These are phyloP conservation scores for Pythium pyrilobum DNA, from an alignment of 352 stramenopile genomes.

Conservation along the genomic window DNA sequence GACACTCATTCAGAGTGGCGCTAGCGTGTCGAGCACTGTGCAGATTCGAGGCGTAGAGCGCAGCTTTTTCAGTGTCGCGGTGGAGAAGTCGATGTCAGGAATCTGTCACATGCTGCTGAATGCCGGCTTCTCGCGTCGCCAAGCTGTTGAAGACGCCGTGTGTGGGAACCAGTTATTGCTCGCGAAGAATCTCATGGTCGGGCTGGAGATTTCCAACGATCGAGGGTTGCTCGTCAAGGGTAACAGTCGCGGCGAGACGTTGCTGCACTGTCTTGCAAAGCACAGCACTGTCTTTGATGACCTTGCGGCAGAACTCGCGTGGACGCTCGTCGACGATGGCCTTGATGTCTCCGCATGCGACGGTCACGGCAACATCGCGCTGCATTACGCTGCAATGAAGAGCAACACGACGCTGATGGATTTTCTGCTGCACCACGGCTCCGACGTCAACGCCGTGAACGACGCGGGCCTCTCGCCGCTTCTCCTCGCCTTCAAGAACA, in stretches of 20 bases:
- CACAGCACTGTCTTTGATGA: slow-evolving; percentile 41
- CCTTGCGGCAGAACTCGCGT: slow-evolving; percentile 44
- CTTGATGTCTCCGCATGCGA: slow-evolving; percentile 24
- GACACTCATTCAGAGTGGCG: slow-evolving; percentile 55
- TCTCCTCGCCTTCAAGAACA: slow-evolving; percentile 34
- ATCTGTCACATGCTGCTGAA: slow-evolving; percentile 75
- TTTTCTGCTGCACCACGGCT: slow-evolving; percentile 51
- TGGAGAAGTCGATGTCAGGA: slow-evolving; percentile 52
- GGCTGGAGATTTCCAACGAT: slow-evolving; percentile 41
- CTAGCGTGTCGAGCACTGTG: slow-evolving; percentile 5
- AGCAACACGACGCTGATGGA: slow-evolving; percentile 54
- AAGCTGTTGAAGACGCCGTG: slow-evolving; percentile 63
- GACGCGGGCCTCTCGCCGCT: slow-evolving; percentile 35
- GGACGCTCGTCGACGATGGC: slow-evolving; percentile 52
- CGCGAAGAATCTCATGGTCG: slow-evolving; percentile 53
- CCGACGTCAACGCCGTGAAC: slow-evolving; percentile 36
- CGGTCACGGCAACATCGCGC: slow-evolving; percentile 30
- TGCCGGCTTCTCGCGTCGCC: slow-evolving; percentile 56
- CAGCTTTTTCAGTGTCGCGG: slow-evolving; percentile 72
- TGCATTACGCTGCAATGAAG: slow-evolving; percentile 50
- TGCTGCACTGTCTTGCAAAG: slow-evolving; percentile 55
- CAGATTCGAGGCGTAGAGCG: slow-evolving; percentile 10
- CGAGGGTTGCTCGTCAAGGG: slow-evolving; percentile 23
- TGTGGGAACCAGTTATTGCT: slow-evolving; percentile 57
- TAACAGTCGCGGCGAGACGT: slow-evolving; percentile 37